These are phyloP conservation scores for Suillus subaureus DNA, from an alignment of 768 basidiomycete genomes.

Conservation along the genomic window DNA sequence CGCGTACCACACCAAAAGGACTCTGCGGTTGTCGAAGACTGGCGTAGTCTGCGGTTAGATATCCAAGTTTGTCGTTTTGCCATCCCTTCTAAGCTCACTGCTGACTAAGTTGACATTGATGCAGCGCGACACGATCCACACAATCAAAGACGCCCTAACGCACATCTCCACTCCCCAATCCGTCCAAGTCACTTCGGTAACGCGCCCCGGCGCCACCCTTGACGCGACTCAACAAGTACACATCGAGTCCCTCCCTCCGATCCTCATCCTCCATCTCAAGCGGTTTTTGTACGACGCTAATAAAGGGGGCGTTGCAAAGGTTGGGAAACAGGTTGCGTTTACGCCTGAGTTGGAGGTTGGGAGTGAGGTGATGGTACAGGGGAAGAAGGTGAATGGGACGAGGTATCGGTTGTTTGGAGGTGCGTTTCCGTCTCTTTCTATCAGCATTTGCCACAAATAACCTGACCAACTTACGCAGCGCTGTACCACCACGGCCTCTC, in stretches of 20 bases:
- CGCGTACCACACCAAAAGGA: conserved; percentile 83
- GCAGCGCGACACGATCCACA: conserved; percentile 72
- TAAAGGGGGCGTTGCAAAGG: conserved; percentile 81
- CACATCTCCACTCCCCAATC: conserved; percentile 79
- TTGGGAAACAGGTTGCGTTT: conserved; percentile 80
- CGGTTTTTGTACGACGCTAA: conserved; percentile 84
- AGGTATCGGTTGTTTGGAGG: conserved; percentile 87
- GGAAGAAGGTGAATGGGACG: conserved; percentile 47
- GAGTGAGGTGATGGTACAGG: conserved; percentile 61
- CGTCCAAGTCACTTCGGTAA: conserved; percentile 67
- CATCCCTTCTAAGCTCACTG: not conserved
- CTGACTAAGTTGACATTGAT: not conserved
- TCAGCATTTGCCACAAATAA: not conserved
- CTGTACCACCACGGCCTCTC: conserved; percentile 93
- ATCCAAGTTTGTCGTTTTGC: conserved; percentile 62
- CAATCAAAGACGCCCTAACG: conserved; percentile 81
- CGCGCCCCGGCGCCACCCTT: conserved; percentile 56
- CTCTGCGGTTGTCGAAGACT: conserved; percentile 88
- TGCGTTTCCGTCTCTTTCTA: conserved; percentile 32
- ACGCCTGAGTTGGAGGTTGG: conserved; percentile 78
- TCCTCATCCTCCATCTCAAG: conserved; percentile 89
- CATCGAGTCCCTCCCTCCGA: conserved; percentile 81
- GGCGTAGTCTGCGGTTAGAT: conserved; percentile 86
- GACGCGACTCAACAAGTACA: conserved; percentile 76
- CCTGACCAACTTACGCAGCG: conserved; percentile 35